Conservation (phyloP, 2,329 filamentous ascomycete genomes). For the Cercospora citrullina region DNA sequence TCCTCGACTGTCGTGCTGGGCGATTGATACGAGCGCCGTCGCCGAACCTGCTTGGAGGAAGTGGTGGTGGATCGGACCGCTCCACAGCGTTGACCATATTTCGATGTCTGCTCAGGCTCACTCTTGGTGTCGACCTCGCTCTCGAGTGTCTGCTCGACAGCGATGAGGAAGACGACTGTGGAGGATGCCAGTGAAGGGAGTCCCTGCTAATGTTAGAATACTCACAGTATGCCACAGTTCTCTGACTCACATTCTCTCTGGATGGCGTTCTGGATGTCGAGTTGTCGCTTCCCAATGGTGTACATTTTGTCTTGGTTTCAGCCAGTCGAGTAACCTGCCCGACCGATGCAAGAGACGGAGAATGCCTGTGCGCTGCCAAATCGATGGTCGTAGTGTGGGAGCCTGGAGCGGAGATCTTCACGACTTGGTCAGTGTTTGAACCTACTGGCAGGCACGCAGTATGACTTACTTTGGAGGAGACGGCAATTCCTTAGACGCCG, state of each 20-base stretch:
- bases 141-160: background rate
- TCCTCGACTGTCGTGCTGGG: background rate
- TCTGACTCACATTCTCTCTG: background rate
- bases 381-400: constrained; percentile 7
- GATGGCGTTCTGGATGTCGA: background rate
- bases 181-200: background rate
- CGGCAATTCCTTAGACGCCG: background rate
- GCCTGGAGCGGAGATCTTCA: background rate
- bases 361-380: constrained; percentile 9
- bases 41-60: background rate
- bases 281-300: constrained; percentile 5
- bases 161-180: background rate
- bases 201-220: background rate
- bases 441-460: background rate
- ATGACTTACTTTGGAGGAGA: constrained; percentile 5
- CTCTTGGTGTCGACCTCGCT: background rate
- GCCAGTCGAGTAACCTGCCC: constrained; percentile 8
- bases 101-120: background rate
- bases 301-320: constrained; percentile 1
- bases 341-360: constrained; percentile 8
- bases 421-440: background rate
- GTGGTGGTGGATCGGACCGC: background rate
- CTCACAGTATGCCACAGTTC: background rate
- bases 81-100: background rate
- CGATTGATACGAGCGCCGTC: background rate